Percentiles rank a stretch among this genome's conserved stretches.
Evolutionary conservation across 2,329 filamentous ascomycete genomes (phyloP).

Genomic region (Penicillium sp.): DNA sequence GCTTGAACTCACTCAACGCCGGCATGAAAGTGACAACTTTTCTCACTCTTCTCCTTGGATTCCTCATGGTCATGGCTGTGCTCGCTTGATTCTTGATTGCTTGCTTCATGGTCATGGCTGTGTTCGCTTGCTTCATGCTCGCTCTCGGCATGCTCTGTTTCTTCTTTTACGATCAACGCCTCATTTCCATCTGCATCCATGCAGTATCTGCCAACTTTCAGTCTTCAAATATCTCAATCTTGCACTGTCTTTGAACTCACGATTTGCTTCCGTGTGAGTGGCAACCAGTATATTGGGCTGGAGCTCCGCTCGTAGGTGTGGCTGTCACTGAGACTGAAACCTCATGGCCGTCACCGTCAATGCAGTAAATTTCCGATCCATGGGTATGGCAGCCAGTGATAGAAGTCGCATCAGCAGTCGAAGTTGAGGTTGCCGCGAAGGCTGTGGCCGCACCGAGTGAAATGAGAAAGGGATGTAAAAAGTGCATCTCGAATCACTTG

Average conservation of each 20-base stretch:
- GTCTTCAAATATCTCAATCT: background rate
- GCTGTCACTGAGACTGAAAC: constrained; percentile 42
- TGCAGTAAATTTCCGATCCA: constrained; percentile 36
- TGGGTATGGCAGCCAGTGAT: constrained; percentile 56
- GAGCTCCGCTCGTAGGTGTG: constrained; percentile 56
- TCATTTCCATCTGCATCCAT: constrained; percentile 60
- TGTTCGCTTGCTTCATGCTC: constrained; percentile 11
- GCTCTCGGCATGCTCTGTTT: constrained; percentile 5
- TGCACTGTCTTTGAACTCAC: constrained; percentile 38
- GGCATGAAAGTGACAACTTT: constrained; percentile 69
- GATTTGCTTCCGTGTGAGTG: constrained; percentile 59
- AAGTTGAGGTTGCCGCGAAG: constrained; percentile 28
- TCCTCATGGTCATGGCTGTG: constrained; percentile 32
- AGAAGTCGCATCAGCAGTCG: constrained; percentile 42
- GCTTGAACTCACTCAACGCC: constrained; percentile 63
- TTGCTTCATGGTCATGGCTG: background rate
- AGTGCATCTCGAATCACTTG: constrained; percentile 1
- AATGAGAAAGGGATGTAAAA: constrained; percentile 9
- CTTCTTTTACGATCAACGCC: constrained; percentile 51
- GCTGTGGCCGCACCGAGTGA: constrained; percentile 13
- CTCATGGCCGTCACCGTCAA: constrained; percentile 35
- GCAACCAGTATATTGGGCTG: constrained; percentile 63
- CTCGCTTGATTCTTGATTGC: constrained; percentile 8
- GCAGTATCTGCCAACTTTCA: constrained; percentile 53
- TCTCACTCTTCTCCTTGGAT: constrained; percentile 33